Percentiles rank a stretch among this genome's conserved stretches.
Conservation (phyloP, 202 grass and related monocot species). For the Dendrocalamus latiflorus region DNA sequence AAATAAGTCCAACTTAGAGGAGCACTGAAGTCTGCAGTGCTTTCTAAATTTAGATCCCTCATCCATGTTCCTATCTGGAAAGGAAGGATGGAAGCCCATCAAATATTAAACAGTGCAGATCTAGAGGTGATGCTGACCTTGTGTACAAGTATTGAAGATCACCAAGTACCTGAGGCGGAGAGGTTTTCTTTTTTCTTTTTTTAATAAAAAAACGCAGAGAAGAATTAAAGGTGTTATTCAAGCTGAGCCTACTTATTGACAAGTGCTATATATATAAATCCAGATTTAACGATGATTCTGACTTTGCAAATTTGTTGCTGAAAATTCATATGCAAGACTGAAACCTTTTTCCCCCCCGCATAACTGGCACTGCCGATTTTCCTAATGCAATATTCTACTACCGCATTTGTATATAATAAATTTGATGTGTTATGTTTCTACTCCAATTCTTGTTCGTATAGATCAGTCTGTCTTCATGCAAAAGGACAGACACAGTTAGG, state of each 20-base stretch:
- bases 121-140: constrained; percentile 18
- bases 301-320: not conserved
- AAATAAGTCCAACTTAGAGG: too few species aligned
- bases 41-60: not conserved
- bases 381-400: not conserved
- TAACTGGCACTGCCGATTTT: not conserved
- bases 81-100: not conserved
- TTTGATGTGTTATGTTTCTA: not conserved
- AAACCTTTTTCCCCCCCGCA: not conserved
- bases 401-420: too few species aligned
- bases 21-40: not conserved
- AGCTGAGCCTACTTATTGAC: not conserved
- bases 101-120: not conserved
- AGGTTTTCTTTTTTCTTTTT: too few species aligned
- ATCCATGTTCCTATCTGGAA: not conserved
- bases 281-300: not conserved
- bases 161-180: not conserved
- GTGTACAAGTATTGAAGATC: not conserved
- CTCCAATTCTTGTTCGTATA: not conserved
- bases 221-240: too few species aligned
- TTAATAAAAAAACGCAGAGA: too few species aligned
- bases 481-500: not conserved
- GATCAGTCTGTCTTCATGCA: not conserved
- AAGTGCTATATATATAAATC: not conserved
- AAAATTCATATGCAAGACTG: too few species aligned